These are phyloP conservation scores for Rhynchospora tenuis DNA, from an alignment of 176 grass and related monocot species.

Conservation along the genomic window DNA sequence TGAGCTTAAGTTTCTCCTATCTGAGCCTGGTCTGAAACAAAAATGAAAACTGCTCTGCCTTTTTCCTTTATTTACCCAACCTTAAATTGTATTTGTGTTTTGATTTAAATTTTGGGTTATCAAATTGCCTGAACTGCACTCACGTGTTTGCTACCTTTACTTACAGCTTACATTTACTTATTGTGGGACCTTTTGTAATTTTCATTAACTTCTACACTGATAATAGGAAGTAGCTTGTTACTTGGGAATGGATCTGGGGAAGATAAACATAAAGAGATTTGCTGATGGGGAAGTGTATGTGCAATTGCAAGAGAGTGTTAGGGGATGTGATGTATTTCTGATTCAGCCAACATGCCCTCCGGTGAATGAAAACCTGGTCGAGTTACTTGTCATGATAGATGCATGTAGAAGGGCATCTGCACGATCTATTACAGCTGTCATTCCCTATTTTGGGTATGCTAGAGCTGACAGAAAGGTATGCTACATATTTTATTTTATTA, in stretches of 20 bases:
- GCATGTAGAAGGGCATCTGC: conserved; percentile 87
- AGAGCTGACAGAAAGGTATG: conserved; percentile 96
- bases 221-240: conserved; percentile 82
- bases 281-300: conserved; percentile 94
- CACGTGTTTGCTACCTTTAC: background rate
- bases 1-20: background rate
- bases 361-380: conserved; percentile 93
- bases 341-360: conserved; percentile 88
- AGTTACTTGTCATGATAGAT: conserved; percentile 93
- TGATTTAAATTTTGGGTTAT: background rate
- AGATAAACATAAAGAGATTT: conserved; percentile 81
- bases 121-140: background rate
- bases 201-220: background rate
- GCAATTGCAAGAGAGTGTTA: conserved; percentile 84
- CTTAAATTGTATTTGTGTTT: background rate
- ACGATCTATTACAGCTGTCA: conserved; percentile 75
- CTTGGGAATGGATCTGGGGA: conserved; percentile 69
- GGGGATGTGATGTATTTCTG: conserved; percentile 91
- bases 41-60: no score
- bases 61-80: background rate
- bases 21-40: background rate
- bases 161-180: background rate
- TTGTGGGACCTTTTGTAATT: no score
- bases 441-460: conserved; percentile 97
- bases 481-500: background rate